These are phyloP conservation scores for Catenaria anguillulae DNA, from an alignment of 371 early-diverging fungal species.

Conservation along the genomic window DNA sequence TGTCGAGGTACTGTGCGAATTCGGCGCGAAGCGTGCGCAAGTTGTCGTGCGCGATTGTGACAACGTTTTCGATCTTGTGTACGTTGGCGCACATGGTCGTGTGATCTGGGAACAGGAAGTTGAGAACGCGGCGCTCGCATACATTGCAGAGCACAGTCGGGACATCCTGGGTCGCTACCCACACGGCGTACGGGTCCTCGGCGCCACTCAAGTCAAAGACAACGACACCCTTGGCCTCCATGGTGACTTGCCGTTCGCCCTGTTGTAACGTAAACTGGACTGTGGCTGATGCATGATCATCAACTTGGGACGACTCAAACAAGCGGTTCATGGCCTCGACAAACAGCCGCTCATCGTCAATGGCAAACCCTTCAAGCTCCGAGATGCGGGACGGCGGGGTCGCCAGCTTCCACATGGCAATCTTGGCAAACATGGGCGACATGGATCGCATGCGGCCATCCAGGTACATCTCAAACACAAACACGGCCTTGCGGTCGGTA, in stretches of 20 bases:
- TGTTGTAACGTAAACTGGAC: neutral
- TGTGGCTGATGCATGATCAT: neutral
- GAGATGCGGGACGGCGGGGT: too few species aligned
- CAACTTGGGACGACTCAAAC: neutral
- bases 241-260: neutral
- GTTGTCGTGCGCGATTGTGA: slow-evolving; percentile 50
- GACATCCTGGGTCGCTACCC: neutral
- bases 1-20: slow-evolving; percentile 22
- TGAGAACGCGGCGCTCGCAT: slow-evolving; percentile 60
- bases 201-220: neutral
- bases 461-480: neutral
- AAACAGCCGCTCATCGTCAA: neutral
- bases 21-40: slow-evolving; percentile 31
- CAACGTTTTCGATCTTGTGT: slow-evolving; percentile 61
- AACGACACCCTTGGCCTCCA: neutral
- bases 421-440: neutral
- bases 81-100: slow-evolving; percentile 53
- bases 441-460: neutral
- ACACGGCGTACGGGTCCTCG: neutral
- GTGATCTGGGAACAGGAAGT: slow-evolving; percentile 61
- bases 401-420: neutral
- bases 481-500: neutral
- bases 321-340: neutral
- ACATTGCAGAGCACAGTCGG: slow-evolving; percentile 48
- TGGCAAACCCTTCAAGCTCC: neutral